Base-by-base conservation (phyloP, 2,329 filamentous ascomycete genomes). In the Paracorniculantispora psalliotae region DNA sequence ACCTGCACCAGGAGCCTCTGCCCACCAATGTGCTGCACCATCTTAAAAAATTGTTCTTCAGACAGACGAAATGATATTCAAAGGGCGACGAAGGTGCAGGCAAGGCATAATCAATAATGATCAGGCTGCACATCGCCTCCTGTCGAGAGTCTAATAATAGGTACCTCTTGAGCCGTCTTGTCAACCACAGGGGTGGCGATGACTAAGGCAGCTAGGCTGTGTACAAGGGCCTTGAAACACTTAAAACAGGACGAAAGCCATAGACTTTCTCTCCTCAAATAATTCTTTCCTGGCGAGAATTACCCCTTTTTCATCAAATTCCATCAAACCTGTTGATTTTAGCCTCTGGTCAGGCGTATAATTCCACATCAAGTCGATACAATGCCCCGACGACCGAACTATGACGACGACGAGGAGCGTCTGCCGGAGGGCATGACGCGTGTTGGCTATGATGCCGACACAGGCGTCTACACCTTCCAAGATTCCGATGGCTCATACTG, bases 361-460 rank as follows among this genome's bases (percentile, higher is more conserved):
- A 4, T 10, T 17, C 10, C 17, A 12, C 15, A 26, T 26, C 15
- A 10, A 4, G 35, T 37, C 21, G 49, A 58, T 44, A 10, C 43
- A 49, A 79, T 79, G 76, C 71, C 74, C 59, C 75, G 74, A 61
- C 77, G 70, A 64, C 73, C 75, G 21, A 71, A 69, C 57, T 75
- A 75, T 66, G 76, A 79, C 57, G 71, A 73, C 5, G 81, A 84
- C 62, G 74, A 78, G 23, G 73, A 79, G 59, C 79, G 81, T 46
- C 76, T 85, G 17, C 81, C 82, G 2, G 73, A 78, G 43, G 81
- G 81, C 68, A 81, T 84, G 76, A 67, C 72, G 44, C 76, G 81
- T 59, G 72, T 81, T 28, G 80, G 80, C 63, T 84, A 85, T 71
- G 81, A 84, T 61, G 79, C 80, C 57, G 81, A 83, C 67, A 77